These are phyloP conservation scores for Clathrospora elynae DNA, from an alignment of 2,329 filamentous ascomycete species.

Conservation along the genomic window DNA sequence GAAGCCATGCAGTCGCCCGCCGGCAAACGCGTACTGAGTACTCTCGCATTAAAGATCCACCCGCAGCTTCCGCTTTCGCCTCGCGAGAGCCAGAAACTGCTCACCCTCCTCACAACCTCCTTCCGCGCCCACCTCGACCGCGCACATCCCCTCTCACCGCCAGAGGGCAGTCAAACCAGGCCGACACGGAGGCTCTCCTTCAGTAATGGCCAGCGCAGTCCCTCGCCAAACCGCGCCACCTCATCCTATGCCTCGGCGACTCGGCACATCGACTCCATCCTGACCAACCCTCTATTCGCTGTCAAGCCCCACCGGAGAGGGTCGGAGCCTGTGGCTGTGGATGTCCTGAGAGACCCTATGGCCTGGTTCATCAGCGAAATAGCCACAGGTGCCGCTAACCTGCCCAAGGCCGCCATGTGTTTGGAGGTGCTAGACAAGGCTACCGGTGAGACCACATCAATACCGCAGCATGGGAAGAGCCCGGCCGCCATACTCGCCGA, in stretches of 20 bases:
- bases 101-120: conserved; percentile 65
- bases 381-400: conserved; percentile 45
- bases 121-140: conserved; percentile 67
- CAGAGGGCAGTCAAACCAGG: conserved; percentile 12
- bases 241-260: conserved; percentile 51
- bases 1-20: conserved; percentile 58
- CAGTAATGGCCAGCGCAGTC: conserved; percentile 12
- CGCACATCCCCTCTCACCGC: conserved; percentile 53
- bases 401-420: conserved; percentile 48
- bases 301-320: conserved; percentile 33
- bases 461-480: conserved; percentile 12
- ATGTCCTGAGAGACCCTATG: conserved; percentile 46
- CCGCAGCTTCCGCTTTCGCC: conserved; percentile 59
- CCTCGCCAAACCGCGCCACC: conserved; percentile 16
- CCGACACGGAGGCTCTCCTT: conserved; percentile 5
- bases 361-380: conserved; percentile 50
- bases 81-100: conserved; percentile 63
- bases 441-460: conserved; percentile 5
- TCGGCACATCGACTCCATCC: conserved; percentile 56
- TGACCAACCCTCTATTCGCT: conserved; percentile 58
- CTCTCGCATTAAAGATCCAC: conserved; percentile 60
- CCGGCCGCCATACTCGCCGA: conserved; percentile 31
- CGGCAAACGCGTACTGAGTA: conserved; percentile 41
- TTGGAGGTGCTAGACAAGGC: conserved; percentile 40
- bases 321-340: conserved; percentile 33